Conservation (phyloP, 2,329 filamentous ascomycete species). For the Gaeumannomyces sp. region DNA sequence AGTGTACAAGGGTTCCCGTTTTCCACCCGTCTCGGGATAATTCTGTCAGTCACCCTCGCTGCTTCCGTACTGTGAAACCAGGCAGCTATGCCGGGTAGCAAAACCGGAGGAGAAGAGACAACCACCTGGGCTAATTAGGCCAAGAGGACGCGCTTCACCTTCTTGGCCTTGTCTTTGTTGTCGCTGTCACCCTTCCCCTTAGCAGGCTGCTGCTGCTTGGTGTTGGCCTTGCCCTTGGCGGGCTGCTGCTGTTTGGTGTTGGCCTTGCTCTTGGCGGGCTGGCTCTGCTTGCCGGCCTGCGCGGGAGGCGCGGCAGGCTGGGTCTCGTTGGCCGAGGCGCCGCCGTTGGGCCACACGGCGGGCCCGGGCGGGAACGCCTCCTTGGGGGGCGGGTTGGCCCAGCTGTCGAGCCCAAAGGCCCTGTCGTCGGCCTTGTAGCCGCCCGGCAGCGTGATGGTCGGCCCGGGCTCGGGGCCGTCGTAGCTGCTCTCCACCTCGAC, state of each 20-base stretch:
- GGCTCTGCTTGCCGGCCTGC: background rate
- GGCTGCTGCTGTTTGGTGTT: too few species aligned
- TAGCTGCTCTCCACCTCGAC: constrained; percentile 15
- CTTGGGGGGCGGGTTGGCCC: constrained; percentile 13
- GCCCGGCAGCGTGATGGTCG: constrained; percentile 13
- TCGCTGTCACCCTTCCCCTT: background rate
- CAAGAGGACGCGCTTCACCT: background rate
- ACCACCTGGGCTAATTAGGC: background rate
- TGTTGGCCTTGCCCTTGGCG: background rate
- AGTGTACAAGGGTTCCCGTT: background rate
- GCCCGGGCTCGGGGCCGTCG: constrained; percentile 13
- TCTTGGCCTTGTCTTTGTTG: background rate
- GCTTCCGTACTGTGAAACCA: too few species aligned
- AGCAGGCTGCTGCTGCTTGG: background rate
- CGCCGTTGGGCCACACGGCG: constrained; percentile 12
- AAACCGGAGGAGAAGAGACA: background rate
- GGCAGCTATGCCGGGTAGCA: background rate
- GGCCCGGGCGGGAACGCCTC: constrained; percentile 12
- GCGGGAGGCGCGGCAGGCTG: too few species aligned
- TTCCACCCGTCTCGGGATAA: background rate
- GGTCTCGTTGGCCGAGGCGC: background rate
- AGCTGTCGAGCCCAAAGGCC: constrained; percentile 14
- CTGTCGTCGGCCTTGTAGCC: constrained; percentile 12
- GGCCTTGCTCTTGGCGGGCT: background rate
- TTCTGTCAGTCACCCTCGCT: background rate